Evolutionary conservation across 2,329 filamentous ascomycete species (phyloP), one percentile per base, ranked within the genome.

Genomic region (Sarocladium oryzae): DNA sequence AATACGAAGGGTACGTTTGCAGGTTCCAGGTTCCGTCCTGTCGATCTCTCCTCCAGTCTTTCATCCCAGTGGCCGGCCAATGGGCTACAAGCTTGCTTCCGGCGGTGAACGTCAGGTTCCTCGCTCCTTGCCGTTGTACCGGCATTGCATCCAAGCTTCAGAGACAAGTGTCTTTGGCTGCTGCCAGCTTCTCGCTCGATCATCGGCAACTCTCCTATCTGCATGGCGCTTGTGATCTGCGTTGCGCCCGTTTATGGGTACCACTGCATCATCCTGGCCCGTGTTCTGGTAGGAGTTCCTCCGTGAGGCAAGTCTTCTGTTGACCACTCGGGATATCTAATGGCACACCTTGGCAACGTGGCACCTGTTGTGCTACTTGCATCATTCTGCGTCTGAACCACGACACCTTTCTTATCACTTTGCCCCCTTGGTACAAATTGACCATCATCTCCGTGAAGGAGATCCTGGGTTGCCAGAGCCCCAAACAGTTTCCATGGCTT

Each of bases 231-330:
- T 6, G 33, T 24, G 21, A 30, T 40, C 20, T 32, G 36, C 26
- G 21, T 50, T 37, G 33, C 16, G 32, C 32, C 49, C 35, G 30
- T 11, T 41, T 35, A 21, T 49, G 36, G 50, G 53, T 56, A 50
- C 38, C 41, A 50, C 46, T 10, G 21, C 21, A 16, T 32, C 30
- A 16, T 4, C 8, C 18, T 49, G 10, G 28, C 7, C 33, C 33
- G 13, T 5, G 13, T 36, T 5, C 5, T n/a, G 33, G 16, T n/a
- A n/a, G 33, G 33, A 36, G 16, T 10, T n/a, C 13, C 13, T 36
- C 33, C 15, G 30, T 32, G 8, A 6, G 33, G 15, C 16, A n/a
- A 5, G n/a, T n/a, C n/a, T n/a, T n/a, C n/a, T n/a, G n/a, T n/a
- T n/a, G n/a, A n/a, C n/a, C n/a, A n/a, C 28, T 30, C 28, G 28